These are phyloP conservation scores for Solanum clarkiae DNA, from an alignment of 257 asterid genomes.

Conservation along the genomic window DNA sequence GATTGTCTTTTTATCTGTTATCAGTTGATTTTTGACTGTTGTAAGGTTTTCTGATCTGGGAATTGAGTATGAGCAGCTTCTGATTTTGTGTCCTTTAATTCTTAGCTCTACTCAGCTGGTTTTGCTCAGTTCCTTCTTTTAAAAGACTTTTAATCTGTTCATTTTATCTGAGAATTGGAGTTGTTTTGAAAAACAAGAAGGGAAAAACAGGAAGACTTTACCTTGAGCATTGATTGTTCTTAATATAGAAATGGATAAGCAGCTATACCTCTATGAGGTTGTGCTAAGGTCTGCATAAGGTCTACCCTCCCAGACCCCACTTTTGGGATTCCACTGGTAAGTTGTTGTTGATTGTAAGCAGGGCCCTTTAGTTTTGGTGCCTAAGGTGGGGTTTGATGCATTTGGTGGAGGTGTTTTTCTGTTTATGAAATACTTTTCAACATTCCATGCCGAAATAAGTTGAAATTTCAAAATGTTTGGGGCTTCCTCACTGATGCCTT, in stretches of 20 bases:
- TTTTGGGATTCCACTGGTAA: no score
- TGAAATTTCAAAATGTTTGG: not conserved
- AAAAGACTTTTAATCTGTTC: not conserved
- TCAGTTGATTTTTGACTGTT: not conserved
- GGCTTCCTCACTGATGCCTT: not conserved
- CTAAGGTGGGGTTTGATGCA: not conserved
- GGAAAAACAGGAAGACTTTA: not conserved
- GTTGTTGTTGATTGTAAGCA: not conserved
- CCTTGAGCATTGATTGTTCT: not conserved
- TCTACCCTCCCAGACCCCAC: no score
- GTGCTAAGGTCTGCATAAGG: no score
- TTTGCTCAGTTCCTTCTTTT: not conserved
- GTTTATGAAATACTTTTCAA: not conserved
- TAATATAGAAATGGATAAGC: not conserved
- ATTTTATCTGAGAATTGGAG: not conserved
- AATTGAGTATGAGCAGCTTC: not conserved
- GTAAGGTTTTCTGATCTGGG: not conserved
- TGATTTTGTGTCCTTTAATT: not conserved
- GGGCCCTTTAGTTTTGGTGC: not conserved
- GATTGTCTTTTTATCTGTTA: not conserved
- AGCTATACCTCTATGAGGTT: no score
- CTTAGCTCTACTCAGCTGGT: not conserved
- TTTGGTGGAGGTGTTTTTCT: not conserved
- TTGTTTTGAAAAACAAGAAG: not conserved
- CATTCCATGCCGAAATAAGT: not conserved